Evolutionary conservation across 2,329 filamentous ascomycete species (phyloP).

Genomic region (Sclerotiophoma versabilis): DNA sequence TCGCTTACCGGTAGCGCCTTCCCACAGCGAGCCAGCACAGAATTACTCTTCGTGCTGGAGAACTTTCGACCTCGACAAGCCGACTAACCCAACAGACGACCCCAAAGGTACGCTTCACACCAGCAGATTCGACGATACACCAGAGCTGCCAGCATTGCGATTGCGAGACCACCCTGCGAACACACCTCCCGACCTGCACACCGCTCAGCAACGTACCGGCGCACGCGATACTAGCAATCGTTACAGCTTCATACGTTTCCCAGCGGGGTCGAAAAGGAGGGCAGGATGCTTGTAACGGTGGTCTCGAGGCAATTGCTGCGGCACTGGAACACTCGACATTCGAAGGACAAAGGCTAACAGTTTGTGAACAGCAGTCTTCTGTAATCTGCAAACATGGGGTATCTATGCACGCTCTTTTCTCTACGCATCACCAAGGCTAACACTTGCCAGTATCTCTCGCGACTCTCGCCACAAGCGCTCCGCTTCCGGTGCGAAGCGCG

Average conservation of each 20-base stretch:
- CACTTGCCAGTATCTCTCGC: slow-evolving; percentile 83
- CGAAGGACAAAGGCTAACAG: slow-evolving; percentile 37
- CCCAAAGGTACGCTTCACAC: slow-evolving; percentile 42
- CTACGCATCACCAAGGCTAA: slow-evolving; percentile 43
- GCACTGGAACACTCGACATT: slow-evolving; percentile 11
- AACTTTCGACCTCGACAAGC: slow-evolving; percentile 28
- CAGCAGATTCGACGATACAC: slow-evolving; percentile 11
- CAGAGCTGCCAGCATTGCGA: slow-evolving; percentile 28
- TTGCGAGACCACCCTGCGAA: slow-evolving; percentile 21
- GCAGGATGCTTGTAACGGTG: slow-evolving; percentile 5
- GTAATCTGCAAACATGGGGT: slow-evolving; percentile 62
- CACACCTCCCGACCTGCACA: slow-evolving; percentile 17
- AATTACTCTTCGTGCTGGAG: background rate
- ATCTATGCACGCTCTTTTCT: slow-evolving; percentile 37
- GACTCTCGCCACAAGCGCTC: slow-evolving; percentile 99
- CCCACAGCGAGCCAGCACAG: slow-evolving; percentile 3
- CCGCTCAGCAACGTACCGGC: slow-evolving; percentile 28
- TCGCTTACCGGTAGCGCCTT: slow-evolving; percentile 12
- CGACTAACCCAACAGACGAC: slow-evolving; percentile 47
- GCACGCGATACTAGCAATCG: slow-evolving; percentile 27
- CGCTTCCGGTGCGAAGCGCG: slow-evolving; percentile 91
- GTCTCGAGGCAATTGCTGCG: slow-evolving; percentile 21
- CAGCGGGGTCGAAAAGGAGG: slow-evolving; percentile 8
- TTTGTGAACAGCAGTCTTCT: slow-evolving; percentile 50
- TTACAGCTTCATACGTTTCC: slow-evolving; percentile 26